Evolutionary conservation across 2,329 filamentous ascomycete species (phyloP).

Genomic region (Sordariomycetes sp.): DNA sequence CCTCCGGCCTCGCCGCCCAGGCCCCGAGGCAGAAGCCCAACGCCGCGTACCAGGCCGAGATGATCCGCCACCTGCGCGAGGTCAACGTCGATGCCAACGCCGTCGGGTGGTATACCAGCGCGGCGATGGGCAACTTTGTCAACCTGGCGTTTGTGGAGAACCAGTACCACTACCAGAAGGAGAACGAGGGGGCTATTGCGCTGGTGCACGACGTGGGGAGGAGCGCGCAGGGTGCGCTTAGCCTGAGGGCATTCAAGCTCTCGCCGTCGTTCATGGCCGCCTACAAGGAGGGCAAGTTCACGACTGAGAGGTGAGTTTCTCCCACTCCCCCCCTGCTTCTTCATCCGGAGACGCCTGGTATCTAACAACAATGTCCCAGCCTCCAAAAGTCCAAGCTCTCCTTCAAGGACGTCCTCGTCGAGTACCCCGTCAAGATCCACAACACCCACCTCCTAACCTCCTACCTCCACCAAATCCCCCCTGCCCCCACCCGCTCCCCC

Average conservation of each 20-base stretch:
- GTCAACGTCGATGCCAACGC: slow-evolving; percentile 98
- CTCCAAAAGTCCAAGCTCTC: slow-evolving; percentile 88
- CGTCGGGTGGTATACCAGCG: slow-evolving; percentile 96
- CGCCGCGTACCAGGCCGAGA: slow-evolving; percentile 79
- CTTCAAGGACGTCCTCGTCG: slow-evolving; percentile 86
- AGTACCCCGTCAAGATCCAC: slow-evolving; percentile 81
- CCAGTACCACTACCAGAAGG: slow-evolving; percentile 93
- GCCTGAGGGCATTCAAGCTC: slow-evolving; percentile 81
- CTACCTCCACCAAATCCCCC: slow-evolving; percentile 84
- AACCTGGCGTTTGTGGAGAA: slow-evolving; percentile 95
- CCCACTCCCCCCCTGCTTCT: slow-evolving; percentile 5
- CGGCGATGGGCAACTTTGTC: slow-evolving; percentile 97
- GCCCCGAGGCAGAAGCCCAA: slow-evolving; percentile 90
- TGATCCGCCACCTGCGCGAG: slow-evolving; percentile 92
- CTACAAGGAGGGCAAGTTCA: slow-evolving; percentile 97
- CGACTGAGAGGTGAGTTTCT: slow-evolving; percentile 67
- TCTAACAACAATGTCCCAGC: slow-evolving; percentile 33
- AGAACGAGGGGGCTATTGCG: slow-evolving; percentile 78
- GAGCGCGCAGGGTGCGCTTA: slow-evolving; percentile 83
- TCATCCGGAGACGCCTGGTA: slow-evolving; percentile 20
- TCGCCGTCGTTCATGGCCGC: slow-evolving; percentile 79
- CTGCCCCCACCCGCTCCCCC: slow-evolving; percentile 44
- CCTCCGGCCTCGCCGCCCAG: slow-evolving; percentile 65
- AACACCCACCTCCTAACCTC: slow-evolving; percentile 96
- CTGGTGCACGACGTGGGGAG: slow-evolving; percentile 92